These are phyloP conservation scores for Botryosphaeria dothidea DNA, from an alignment of 2,329 filamentous ascomycete genomes.

Conservation along the genomic window DNA sequence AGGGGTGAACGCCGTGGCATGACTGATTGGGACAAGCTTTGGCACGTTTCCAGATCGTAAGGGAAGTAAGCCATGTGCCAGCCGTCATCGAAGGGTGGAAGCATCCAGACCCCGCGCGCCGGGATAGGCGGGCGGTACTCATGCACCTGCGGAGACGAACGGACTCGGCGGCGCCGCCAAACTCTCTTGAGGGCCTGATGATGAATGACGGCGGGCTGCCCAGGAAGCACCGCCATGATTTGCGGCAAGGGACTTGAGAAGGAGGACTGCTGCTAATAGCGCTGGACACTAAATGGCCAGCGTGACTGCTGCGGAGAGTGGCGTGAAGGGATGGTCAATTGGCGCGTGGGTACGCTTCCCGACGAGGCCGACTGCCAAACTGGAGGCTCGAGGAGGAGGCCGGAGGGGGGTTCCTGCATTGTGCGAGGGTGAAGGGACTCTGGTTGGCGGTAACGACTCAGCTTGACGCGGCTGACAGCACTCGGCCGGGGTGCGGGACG, in stretches of 20 bases:
- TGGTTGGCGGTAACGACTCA: constrained; percentile 4
- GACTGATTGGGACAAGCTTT: not conserved
- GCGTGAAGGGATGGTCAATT: not conserved
- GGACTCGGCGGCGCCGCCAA: not conserved
- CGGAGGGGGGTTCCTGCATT: constrained; percentile 9
- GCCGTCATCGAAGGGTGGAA: constrained; percentile 2
- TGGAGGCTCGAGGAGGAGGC: not conserved
- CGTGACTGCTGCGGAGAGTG: not conserved
- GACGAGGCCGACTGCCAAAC: not conserved
- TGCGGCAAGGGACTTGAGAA: not conserved
- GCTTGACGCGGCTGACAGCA: not conserved
- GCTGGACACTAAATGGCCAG: not conserved
- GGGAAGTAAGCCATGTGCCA: not conserved
- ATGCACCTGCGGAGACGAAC: constrained; percentile 3
- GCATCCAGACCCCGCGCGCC: constrained; percentile 13
- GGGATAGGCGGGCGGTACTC: not conserved
- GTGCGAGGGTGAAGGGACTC: not conserved
- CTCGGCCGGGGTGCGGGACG: not conserved
- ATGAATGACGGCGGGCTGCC: not conserved
- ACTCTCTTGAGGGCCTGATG: not conserved
- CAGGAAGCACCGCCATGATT: not conserved
- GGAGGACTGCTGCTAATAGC: not conserved
- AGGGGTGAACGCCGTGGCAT: not conserved
- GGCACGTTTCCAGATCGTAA: not conserved
- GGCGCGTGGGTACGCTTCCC: not conserved